phyloP scores from a whole-genome alignment of 257 asterid genomes.

The Fraxinus cuspidata region DNA sequence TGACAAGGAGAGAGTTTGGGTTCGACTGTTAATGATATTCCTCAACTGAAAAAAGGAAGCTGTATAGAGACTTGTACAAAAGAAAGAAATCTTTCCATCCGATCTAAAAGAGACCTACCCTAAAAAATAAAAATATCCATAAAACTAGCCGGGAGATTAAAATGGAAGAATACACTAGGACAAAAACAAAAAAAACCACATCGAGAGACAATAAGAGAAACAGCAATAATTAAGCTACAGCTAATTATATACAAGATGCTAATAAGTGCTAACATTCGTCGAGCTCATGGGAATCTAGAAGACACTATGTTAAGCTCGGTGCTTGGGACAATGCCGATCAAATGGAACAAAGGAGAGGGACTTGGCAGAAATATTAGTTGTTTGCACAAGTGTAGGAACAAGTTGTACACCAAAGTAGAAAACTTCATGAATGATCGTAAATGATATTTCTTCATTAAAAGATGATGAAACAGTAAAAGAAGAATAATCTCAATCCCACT shows the following conservation, averaged over 20 bases:
- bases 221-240: neutral
- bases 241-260: neutral
- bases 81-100: neutral
- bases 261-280: neutral
- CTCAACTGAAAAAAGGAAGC: neutral
- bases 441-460: neutral
- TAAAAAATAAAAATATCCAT: neutral
- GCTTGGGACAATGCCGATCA: neutral
- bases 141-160: neutral
- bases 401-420: neutral
- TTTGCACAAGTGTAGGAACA: neutral
- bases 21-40: neutral
- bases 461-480: neutral
- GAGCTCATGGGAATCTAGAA: neutral
- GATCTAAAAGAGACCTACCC: neutral
- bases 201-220: neutral
- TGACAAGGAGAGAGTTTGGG: neutral
- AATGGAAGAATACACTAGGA: neutral
- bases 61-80: neutral
- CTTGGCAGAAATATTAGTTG: neutral
- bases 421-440: neutral
- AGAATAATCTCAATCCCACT: neutral
- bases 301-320: neutral
- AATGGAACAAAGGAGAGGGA: neutral
- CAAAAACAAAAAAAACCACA: neutral